Base-by-base conservation (phyloP, 192 early-diverging fungal genomes). In the Backusella tuberculispora region DNA sequence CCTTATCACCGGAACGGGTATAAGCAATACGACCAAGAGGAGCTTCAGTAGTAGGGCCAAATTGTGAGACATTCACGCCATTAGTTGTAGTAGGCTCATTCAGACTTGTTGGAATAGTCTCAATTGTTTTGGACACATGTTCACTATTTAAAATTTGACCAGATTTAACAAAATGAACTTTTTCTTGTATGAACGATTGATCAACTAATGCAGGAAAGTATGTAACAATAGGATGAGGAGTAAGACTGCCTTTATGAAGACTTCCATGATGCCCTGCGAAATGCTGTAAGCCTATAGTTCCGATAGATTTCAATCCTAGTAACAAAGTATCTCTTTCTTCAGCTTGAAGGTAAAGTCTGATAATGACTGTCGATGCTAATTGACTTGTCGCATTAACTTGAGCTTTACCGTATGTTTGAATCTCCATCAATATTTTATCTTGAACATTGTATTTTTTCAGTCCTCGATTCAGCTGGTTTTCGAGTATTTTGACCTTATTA, bases 361-460 rank as follows among this genome's bases (percentile, higher is more conserved):
- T 53, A 21, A 53, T 53, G 19, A 19, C 19, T 19, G 50, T 53
- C n/a, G 50, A 53, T 19, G 50, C 50, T n/a, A 53, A 19, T n/a
- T 53, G 50, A 53, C 8, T 53, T 9, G 50, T 24, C n/a, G 50
- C 50, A 53, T 53, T 53, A 7, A n/a, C 19, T n/a, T 53, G 50
- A 19, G 50, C 50, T 53, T 53, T 53, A 24, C 50, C 50, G 2
- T 53, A 53, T 19, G 50, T 53, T 19, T 53, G 50, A 19, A 53
- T 53, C 10, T 53, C 50, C 50, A 53, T 53, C 7, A 19, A 6
- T 4, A 53, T 19, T n/a, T 53, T 53, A 53, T 53, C 50, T 53
- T 53, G 50, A 19, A 19, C n/a, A 53, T 53, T 53, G 50, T 19
- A 53, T 53, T 19, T 53, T 53, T 24, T 53, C 50, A 53, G n/a